Evolutionary conservation across 2,329 filamentous ascomycete genomes (phyloP).

Genomic region (Cytospora piceae): DNA sequence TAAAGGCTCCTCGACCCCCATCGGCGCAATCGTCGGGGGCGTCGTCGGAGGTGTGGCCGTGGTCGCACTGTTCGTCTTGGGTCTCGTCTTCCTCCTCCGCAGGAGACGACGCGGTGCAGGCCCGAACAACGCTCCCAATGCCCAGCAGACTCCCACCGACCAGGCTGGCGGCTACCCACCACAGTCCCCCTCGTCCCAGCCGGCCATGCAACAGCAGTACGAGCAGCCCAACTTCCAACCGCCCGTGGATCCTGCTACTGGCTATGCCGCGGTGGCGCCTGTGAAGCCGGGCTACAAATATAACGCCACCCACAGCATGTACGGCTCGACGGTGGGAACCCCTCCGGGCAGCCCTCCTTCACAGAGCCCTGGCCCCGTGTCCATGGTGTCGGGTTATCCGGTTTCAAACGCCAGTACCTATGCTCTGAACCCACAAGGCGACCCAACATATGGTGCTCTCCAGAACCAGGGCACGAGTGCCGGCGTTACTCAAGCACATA

Average conservation of each 20-base stretch:
- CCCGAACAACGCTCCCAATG: conserved; percentile 13
- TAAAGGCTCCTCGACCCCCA: conserved; percentile 25
- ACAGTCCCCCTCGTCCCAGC: conserved; percentile 3
- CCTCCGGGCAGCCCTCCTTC: conserved; percentile 34
- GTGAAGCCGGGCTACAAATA: conserved; percentile 21
- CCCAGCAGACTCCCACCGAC: neutral
- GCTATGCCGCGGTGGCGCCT: neutral
- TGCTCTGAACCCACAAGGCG: conserved; percentile 2
- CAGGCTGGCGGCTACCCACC: neutral
- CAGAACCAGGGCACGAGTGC: conserved; percentile 6
- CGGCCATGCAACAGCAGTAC: conserved; percentile 14
- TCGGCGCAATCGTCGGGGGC: conserved; percentile 41
- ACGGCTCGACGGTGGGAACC: conserved; percentile 21
- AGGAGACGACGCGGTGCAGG: conserved; percentile 34
- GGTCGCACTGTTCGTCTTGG: conserved; percentile 38
- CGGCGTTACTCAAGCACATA: neutral
- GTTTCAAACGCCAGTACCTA: conserved; percentile 3
- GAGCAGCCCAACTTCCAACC: conserved; percentile 9
- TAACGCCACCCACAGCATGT: conserved; percentile 26
- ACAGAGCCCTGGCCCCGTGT: conserved; percentile 16
- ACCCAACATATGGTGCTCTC: conserved; percentile 20
- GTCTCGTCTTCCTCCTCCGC: conserved; percentile 38
- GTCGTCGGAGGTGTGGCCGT: conserved; percentile 39
- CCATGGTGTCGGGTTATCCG: conserved; percentile 13
- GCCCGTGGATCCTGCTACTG: conserved; percentile 16